Conservation (phyloP, 108 stramenopile genomes). For the Mediolabrus comicus region DNA sequence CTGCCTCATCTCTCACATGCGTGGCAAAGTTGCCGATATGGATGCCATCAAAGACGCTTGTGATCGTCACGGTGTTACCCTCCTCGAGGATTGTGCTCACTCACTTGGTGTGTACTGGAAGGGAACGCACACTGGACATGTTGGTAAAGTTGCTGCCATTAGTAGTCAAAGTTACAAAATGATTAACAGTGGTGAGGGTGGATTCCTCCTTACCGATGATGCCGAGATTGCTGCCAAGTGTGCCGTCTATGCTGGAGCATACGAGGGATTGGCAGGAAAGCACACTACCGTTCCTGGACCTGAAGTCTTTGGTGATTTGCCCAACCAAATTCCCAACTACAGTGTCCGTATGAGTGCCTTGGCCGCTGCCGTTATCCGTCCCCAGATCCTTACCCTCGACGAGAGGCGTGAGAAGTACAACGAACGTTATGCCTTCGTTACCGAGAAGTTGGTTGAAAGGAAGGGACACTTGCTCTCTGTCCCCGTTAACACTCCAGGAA, state of each 20-base stretch:
- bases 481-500: conserved; percentile 69
- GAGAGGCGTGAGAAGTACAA: conserved; percentile 83
- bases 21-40: conserved; percentile 91
- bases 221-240: conserved; percentile 71
- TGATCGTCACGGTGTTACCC: conserved; percentile 61
- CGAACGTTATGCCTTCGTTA: conserved; percentile 57
- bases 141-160: conserved; percentile 71
- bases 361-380: conserved; percentile 77
- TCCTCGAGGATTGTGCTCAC: conserved; percentile 91
- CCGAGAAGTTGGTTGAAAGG: conserved; percentile 49
- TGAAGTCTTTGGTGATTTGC: conserved; percentile 56
- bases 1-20: conserved; percentile 90
- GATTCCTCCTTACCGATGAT: conserved; percentile 84
- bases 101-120: conserved; percentile 81
- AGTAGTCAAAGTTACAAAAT: conserved; percentile 87
- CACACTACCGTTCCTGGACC: conserved; percentile 73
- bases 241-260: conserved; percentile 84
- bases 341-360: conserved; percentile 80
- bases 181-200: conserved; percentile 92
- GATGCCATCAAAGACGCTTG: conserved; percentile 69
- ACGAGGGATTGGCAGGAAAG: conserved; percentile 75
- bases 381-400: conserved; percentile 78
- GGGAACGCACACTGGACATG: conserved; percentile 83
- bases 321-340: conserved; percentile 76
- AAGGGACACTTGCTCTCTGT: conserved; percentile 72